Evolutionary conservation across 495 filamentous ascomycete species (phyloP).

Genomic region (Xylaria curta): DNA sequence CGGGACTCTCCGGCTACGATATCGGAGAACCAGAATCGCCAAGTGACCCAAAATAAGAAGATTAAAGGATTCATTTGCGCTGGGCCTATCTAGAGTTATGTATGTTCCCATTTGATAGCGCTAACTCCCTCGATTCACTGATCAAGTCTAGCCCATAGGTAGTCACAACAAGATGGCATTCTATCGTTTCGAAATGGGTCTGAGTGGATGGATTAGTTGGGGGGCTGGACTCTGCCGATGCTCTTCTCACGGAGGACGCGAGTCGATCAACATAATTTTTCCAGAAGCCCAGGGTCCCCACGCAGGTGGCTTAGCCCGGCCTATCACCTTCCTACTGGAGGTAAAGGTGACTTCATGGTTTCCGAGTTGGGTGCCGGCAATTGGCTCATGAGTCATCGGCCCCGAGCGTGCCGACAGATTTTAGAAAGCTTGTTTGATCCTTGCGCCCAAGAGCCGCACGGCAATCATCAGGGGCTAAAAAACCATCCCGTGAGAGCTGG

Average conservation of each 20-base stretch:
- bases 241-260: not conserved
- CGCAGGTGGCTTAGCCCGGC: not conserved
- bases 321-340: conserved; percentile 8
- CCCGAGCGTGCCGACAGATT: conserved; percentile 15
- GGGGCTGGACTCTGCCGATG: not conserved
- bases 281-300: conserved; percentile 10
- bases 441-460: conserved; percentile 21
- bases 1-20: conserved; percentile 14
- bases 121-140: not conserved
- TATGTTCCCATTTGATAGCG: not conserved
- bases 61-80: not conserved
- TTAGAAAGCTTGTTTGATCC: conserved; percentile 26
- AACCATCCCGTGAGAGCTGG: not conserved
- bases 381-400: not conserved
- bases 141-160: conserved; percentile 3
- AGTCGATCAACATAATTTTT: conserved; percentile 21
- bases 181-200: not conserved
- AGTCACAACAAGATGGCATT: not conserved
- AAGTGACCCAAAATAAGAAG: not conserved
- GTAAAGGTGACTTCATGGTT: conserved; percentile 18
- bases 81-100: not conserved
- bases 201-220: not conserved
- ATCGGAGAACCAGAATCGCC: not conserved
- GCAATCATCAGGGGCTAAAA: conserved; percentile 1
- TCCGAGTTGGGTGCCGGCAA: conserved; percentile 10